Conservation (phyloP, 2,329 filamentous ascomycete genomes). For the Colletotrichum sp. region DNA sequence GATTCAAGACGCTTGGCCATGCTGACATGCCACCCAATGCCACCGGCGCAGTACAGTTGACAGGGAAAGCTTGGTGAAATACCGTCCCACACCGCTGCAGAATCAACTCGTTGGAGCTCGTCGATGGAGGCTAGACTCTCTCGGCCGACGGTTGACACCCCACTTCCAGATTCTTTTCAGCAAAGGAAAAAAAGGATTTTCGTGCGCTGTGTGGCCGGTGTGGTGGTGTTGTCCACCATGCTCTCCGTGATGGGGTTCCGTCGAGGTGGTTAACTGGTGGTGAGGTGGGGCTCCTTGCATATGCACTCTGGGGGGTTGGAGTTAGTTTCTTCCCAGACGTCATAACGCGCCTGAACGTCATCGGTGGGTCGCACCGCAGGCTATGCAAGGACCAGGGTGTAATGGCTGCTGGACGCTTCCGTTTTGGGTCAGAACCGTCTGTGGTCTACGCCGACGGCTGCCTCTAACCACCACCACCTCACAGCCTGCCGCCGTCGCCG, state of each 20-base stretch:
- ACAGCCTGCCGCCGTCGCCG: neutral
- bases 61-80: conserved; percentile 8
- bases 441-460: neutral
- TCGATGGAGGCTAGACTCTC: conserved; percentile 19
- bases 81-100: conserved; percentile 15
- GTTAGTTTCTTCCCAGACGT: conserved; percentile 8
- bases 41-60: neutral
- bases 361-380: conserved; percentile 13
- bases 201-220: neutral
- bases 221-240: neutral
- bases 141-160: conserved; percentile 1
- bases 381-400: conserved; percentile 11
- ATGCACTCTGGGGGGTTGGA: conserved; percentile 18
- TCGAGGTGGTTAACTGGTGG: conserved; percentile 11
- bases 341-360: conserved; percentile 20
- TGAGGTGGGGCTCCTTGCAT: conserved; percentile 9
- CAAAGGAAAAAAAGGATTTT: conserved; percentile 4
- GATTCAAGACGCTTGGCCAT: conserved; percentile 6
- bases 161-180: neutral
- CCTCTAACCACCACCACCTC: neutral
- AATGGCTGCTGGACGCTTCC: neutral
- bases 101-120: neutral
- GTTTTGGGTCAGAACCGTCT: conserved; percentile 12
- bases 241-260: conserved; percentile 4
- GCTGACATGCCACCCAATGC: neutral